phyloP scores from a whole-genome alignment of 2,329 filamentous ascomycete genomes.

The Penicillium decumbens region DNA sequence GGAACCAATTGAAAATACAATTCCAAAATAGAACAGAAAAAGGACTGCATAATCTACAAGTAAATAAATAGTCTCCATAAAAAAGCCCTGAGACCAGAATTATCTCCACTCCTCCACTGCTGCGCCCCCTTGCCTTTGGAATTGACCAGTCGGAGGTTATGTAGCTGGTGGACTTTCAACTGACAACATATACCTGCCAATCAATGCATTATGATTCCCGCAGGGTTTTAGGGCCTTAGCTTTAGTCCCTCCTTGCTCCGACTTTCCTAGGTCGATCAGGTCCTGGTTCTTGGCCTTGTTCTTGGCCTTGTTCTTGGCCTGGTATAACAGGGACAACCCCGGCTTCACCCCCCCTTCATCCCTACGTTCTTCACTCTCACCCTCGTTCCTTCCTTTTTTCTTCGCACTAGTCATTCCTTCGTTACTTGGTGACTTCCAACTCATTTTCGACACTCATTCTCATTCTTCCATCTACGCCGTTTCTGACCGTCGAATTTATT shows the following conservation, averaged over 20 bases:
- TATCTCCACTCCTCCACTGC: neutral
- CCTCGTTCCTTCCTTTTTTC: constrained; percentile 19
- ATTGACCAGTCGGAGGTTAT: neutral
- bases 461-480: neutral
- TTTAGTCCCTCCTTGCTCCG: neutral
- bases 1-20: neutral
- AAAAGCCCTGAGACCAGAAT: too few relatives aligned
- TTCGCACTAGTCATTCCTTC: constrained; percentile 23
- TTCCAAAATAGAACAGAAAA: neutral
- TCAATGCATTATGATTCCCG: neutral
- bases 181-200: neutral
- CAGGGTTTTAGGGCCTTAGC: neutral
- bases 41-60: neutral
- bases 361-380: constrained; percentile 16
- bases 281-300: neutral
- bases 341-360: constrained; percentile 13
- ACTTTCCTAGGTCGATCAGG: neutral
- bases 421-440: neutral
- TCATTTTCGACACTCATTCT: constrained; percentile 10
- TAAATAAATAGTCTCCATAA: too few relatives aligned
- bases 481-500: neutral
- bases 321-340: constrained; percentile 4
- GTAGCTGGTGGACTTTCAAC: neutral
- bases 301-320: neutral
- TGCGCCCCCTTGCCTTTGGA: neutral